Evolutionary conservation across 2,329 filamentous ascomycete species (phyloP).

Genomic region (Macrophomina phaseolina): DNA sequence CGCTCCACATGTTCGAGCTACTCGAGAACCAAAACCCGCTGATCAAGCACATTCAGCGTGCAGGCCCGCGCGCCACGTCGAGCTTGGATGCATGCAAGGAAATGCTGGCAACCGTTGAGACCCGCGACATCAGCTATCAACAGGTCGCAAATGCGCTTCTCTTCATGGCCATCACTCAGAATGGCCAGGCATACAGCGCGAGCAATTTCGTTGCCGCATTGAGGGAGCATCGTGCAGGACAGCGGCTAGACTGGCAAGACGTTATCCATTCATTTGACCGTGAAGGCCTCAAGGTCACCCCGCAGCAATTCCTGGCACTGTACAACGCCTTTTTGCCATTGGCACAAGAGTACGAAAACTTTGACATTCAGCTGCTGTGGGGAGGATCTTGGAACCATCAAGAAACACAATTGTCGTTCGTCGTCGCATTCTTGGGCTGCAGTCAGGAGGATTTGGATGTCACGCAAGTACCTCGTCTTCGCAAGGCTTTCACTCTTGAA

Average conservation of each 20-base stretch:
- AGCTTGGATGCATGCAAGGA: constrained; percentile 74
- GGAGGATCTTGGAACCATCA: constrained; percentile 85
- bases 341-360: constrained; percentile 64
- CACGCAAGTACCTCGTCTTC: constrained; percentile 80
- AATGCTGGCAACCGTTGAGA: constrained; percentile 60
- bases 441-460: constrained; percentile 79
- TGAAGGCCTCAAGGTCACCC: constrained; percentile 74
- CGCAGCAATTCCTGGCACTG: constrained; percentile 78
- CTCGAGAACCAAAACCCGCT: constrained; percentile 66
- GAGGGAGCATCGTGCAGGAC: constrained; percentile 60
- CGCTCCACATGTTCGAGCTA: constrained; percentile 71
- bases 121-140: constrained; percentile 74
- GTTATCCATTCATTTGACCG: constrained; percentile 83
- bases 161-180: constrained; percentile 68
- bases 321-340: constrained; percentile 80
- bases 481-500: constrained; percentile 73
- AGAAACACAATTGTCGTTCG: constrained; percentile 90
- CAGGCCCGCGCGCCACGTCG: constrained; percentile 75
- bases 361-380: constrained; percentile 91
- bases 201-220: constrained; percentile 69
- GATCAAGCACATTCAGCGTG: constrained; percentile 70
- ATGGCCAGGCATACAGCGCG: constrained; percentile 67
- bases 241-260: constrained; percentile 68
- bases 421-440: constrained; percentile 83
- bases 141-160: constrained; percentile 83